Evolutionary conservation across 495 filamentous ascomycete species (phyloP).

Genomic region (Aspergillus ellipticus): DNA sequence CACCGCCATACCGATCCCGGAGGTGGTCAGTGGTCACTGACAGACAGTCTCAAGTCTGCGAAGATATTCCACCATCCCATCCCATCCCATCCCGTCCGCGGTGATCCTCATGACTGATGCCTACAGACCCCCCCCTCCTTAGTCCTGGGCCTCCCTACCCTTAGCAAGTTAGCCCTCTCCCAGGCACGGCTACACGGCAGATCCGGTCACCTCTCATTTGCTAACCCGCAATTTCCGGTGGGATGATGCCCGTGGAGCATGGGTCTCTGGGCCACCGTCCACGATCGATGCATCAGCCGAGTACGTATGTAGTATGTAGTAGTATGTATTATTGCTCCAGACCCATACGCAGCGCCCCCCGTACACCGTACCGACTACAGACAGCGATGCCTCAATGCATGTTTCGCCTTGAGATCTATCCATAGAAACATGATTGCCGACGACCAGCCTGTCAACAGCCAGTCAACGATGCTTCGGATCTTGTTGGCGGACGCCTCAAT

Average conservation of each 20-base stretch:
- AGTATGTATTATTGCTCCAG: not conserved
- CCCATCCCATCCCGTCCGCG: too few relatives aligned
- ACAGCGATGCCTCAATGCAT: not conserved
- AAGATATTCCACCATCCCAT: too few relatives aligned
- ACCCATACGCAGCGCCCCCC: too few relatives aligned
- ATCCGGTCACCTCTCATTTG: not conserved
- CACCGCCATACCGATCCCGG: too few relatives aligned
- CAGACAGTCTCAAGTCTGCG: too few relatives aligned
- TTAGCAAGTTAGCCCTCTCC: too few relatives aligned
- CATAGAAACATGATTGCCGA: not conserved
- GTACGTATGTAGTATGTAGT: conserved; percentile 1
- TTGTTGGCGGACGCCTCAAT: not conserved
- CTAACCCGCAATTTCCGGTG: conserved; percentile 8
- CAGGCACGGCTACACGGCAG: not conserved
- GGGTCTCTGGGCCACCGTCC: not conserved
- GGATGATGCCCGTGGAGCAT: conserved; percentile 5
- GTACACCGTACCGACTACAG: too few relatives aligned
- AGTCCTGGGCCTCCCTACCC: too few relatives aligned
- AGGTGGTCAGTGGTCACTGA: too few relatives aligned
- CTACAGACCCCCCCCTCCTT: too few relatives aligned
- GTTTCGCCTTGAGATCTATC: not conserved
- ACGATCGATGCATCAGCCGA: not conserved
- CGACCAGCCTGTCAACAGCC: not conserved
- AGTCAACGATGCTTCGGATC: not conserved
- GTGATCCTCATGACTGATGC: too few relatives aligned